Base-by-base conservation (phyloP, 2,329 filamentous ascomycete species). In the Monilinia vaccinii-corymbosi region DNA sequence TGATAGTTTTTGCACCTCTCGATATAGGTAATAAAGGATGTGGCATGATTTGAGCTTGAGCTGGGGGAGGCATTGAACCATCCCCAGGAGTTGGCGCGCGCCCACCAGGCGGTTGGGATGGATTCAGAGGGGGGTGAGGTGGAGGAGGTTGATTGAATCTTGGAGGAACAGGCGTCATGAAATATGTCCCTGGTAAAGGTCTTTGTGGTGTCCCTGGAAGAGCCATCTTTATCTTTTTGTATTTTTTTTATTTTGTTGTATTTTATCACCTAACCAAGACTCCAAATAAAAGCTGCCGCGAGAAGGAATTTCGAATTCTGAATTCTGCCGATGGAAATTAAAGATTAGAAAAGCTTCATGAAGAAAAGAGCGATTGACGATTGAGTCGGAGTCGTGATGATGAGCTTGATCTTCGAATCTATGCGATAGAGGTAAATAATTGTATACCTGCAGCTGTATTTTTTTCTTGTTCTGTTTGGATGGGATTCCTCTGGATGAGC, bases 1-100 rank as follows among this genome's bases (percentile, higher is more conserved):
- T 96, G 73, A 99, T 87, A 23, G 88, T 92, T 65, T 80, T 81
- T 50, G 91, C 90, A 23, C 91, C 94, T 73, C 90, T 88, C 66
- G 89, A 82, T 62, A 96, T 81, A 0, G 89, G 88, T 48, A 83
- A 84, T 50, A 88, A 69, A n/a, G 75, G 72, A 62, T 80, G 65
- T 31, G 62, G 75, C 46, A 49, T 47, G 18, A 40, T 36, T 34
- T 38, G 36, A 21, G 40, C 18, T 42, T 38, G 55, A 18, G n/a
- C 48, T 51, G 55, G 62, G 18, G 61, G 16, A 21, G 58, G 55
- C 47, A 58, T 48, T 23, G 61, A 53, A 25, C 40, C 38, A 48
- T 67, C 61, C 45, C 62, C 57, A 46, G 60, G 56, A 40, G 70
- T 61, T 36, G 71, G 57, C 56, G 49, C 58, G 61, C 53, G 63